Conservation (phyloP, 2,329 filamentous ascomycete genomes). For the Fusarium proliferatum region DNA sequence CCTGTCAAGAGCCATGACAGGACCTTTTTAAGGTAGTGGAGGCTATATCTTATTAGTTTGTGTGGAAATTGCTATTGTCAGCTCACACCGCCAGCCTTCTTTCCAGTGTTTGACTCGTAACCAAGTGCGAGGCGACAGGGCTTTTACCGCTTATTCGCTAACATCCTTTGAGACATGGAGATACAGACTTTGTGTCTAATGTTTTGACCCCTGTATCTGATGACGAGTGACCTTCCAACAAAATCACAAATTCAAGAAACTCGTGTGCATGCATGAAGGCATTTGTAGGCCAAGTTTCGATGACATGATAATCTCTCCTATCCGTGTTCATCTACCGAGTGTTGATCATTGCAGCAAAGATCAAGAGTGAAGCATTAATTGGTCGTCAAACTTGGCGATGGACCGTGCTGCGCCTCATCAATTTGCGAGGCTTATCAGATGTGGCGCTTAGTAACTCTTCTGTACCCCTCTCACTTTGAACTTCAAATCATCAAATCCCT, state of each 20-base stretch:
- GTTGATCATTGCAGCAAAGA: conserved; percentile 8
- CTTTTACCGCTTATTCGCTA: not conserved
- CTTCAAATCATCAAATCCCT: conserved; percentile 14
- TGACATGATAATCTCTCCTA: not conserved
- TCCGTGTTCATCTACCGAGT: conserved; percentile 6
- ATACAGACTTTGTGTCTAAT: not conserved
- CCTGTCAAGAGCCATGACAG: conserved; percentile 18
- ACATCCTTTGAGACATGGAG: not conserved
- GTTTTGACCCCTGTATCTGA: not conserved
- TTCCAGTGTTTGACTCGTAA: conserved; percentile 1
- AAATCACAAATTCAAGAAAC: not conserved
- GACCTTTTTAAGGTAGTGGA: conserved; percentile 17
- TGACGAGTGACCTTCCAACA: not conserved
- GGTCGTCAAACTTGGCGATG: not conserved
- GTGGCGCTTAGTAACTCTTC: conserved; percentile 34
- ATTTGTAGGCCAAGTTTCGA: not conserved
- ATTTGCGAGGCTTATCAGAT: conserved; percentile 33
- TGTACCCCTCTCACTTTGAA: conserved; percentile 30
- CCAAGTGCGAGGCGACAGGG: not conserved
- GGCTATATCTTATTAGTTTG: conserved; percentile 4
- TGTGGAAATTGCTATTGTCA: conserved; percentile 7
- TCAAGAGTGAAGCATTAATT: not conserved
- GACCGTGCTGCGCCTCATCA: conserved; percentile 38
- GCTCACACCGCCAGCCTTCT: conserved; percentile 15
- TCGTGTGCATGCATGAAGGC: not conserved